Conservation (phyloP, 371 early-diverging fungal genomes). For the Mucor mucedo region DNA sequence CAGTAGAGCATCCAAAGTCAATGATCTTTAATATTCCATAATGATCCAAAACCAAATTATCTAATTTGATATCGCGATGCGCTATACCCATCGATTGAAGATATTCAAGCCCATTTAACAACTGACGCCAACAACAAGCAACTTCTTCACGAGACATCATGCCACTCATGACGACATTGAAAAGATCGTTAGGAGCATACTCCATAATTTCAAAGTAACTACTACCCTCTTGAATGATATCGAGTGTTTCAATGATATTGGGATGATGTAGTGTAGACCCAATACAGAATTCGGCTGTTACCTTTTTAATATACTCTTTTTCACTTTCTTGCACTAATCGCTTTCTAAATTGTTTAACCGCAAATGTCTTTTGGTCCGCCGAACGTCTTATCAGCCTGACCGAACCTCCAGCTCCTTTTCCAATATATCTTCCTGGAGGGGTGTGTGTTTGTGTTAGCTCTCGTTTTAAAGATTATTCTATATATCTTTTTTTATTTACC, state of each 20-base stretch:
- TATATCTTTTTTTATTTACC: conserved; percentile 15
- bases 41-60: conserved; percentile 74
- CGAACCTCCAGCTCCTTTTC: conserved; percentile 73
- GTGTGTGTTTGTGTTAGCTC: no score
- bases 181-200: conserved; percentile 76
- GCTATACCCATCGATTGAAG: conserved; percentile 76
- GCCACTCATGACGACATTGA: conserved; percentile 67
- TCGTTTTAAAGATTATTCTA: neutral
- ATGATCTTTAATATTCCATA: conserved; percentile 80
- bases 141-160: conserved; percentile 65
- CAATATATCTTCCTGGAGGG: conserved; percentile 61
- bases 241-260: conserved; percentile 85
- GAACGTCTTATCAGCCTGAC: conserved; percentile 62
- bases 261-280: conserved; percentile 78
- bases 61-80: conserved; percentile 85
- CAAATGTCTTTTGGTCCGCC: conserved; percentile 60
- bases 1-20: conserved; percentile 88
- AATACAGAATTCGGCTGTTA: conserved; percentile 83
- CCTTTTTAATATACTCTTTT: conserved; percentile 76
- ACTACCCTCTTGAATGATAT: conserved; percentile 68
- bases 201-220: conserved; percentile 76
- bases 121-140: conserved; percentile 70
- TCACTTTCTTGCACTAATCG: conserved; percentile 67
- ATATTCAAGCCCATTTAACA: conserved; percentile 73
- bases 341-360: conserved; percentile 80